These are phyloP conservation scores for Haplosporangium gracile DNA, from an alignment of 192 early-diverging fungal genomes.

Conservation along the genomic window DNA sequence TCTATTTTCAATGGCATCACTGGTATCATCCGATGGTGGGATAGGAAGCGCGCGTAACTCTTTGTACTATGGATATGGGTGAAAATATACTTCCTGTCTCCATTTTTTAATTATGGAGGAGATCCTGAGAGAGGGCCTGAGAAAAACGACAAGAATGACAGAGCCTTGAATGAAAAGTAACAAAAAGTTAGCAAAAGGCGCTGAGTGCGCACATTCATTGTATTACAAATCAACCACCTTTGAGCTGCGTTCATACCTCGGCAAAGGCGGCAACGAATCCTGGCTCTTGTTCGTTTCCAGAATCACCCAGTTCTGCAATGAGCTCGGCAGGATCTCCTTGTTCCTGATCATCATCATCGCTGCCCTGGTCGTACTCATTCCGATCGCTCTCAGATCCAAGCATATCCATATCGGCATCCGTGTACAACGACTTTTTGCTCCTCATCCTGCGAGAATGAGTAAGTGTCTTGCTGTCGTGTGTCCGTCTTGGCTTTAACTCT, in stretches of 20 bases:
- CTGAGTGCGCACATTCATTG: not conserved
- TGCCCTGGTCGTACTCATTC: not conserved
- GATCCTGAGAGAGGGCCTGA: slow-evolving; percentile 31
- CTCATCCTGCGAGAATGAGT: not conserved
- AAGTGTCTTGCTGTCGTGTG: not conserved
- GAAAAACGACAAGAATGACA: slow-evolving; percentile 26
- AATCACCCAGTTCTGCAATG: slow-evolving; percentile 26
- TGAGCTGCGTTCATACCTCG: slow-evolving; percentile 17
- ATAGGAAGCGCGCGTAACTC: not conserved
- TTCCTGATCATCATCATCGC: slow-evolving; percentile 9
- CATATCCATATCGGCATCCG: slow-evolving; percentile 50
- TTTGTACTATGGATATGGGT: not conserved
- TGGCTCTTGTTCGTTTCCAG: slow-evolving; percentile 34
- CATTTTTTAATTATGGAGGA: slow-evolving; percentile 4
- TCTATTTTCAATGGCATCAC: not conserved
- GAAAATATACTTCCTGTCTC: not conserved
- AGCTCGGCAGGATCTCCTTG: slow-evolving; percentile 24
- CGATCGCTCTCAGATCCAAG: slow-evolving; percentile 33
- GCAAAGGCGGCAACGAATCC: slow-evolving; percentile 51
- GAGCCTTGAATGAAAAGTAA: not conserved
- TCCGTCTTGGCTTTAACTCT: not conserved
- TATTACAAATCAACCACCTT: not conserved
- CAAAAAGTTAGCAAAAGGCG: not conserved
- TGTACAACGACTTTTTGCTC: slow-evolving; percentile 42
- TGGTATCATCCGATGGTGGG: slow-evolving; percentile 6